phyloP scores from a whole-genome alignment of 192 early-diverging fungal genomes.

The Entomortierella beljakovae region DNA sequence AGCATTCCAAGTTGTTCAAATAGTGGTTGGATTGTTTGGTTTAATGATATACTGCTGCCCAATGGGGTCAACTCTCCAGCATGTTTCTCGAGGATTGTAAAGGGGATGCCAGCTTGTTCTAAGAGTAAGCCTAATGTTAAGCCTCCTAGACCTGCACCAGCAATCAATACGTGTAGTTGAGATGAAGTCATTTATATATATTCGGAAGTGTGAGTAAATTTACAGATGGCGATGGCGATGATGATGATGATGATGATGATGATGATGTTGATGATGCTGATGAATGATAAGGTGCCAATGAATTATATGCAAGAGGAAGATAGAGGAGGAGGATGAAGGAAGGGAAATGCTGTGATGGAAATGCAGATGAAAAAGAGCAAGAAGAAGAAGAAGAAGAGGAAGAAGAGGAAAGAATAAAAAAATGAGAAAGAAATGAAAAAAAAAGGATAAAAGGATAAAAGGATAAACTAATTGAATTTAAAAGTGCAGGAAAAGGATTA shows the following conservation, averaged over 20 bases:
- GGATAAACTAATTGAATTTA: not conserved
- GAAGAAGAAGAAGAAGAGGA: not conserved
- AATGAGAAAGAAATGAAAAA: not conserved
- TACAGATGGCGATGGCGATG: not conserved
- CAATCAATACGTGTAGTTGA: conserved; percentile 35
- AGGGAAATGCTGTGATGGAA: too few relatives aligned
- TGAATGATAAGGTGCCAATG: not conserved
- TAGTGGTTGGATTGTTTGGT: conserved; percentile 37
- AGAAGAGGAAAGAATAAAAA: not conserved
- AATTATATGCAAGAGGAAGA: not conserved
- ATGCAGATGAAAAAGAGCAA: not conserved
- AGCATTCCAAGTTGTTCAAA: conserved; percentile 42
- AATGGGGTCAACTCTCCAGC: conserved; percentile 25
- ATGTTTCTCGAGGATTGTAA: conserved; percentile 36
- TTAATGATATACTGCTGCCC: conserved; percentile 41
- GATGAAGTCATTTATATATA: conserved; percentile 7
- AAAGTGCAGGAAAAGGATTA: not conserved
- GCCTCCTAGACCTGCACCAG: conserved; percentile 38
- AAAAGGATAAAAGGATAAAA: not conserved
- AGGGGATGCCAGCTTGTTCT: conserved; percentile 37
- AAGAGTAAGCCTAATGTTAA: conserved; percentile 31
- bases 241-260: too few relatives aligned
- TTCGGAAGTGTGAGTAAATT: not conserved
- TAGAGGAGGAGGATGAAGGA: too few relatives aligned
- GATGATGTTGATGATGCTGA: too few relatives aligned